Evolutionary conservation across 352 stramenopile species (phyloP), one percentile per base, ranked within the genome.

Genomic region (Globisporangium cederbergense): DNA sequence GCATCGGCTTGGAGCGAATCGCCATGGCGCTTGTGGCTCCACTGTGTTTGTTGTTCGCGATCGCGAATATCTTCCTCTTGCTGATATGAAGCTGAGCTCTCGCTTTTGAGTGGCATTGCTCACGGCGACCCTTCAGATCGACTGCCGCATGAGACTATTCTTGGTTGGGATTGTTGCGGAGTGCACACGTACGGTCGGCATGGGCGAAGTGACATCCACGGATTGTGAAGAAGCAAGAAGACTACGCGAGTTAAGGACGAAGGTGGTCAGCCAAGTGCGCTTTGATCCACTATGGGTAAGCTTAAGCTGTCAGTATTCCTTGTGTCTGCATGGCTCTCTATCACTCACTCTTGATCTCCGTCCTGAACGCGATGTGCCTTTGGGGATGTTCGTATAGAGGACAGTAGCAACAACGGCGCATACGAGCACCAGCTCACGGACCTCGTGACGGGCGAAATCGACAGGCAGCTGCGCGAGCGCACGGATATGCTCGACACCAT

Each of bases 371-470:
- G 4, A 14, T 47, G 42, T 47, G 14, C 18, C 6, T 6, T 25
- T 32, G 38, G 28, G 22, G 38, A 32, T 45, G 49, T 10, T 20
- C n/a, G 34, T 18, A n/a, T 38, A 70, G 74, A 49, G 22, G 76
- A 79, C 46, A 65, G 68, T 18, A 66, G 68, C n/a, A 49, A 8
- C 43, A 49, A 8, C 18, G 53, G 60, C 5, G 58, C 74, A 32
- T 75, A 73, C 43, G 65, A 75, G 42, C 76, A 88, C 43, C 78
- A 83, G 66, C 77, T 91, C 60, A 86, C 81, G 22, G 64, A 79
- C 40, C 74, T 91, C 66, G 78, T 90, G 56, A 77, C 76, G 55
- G 72, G 76, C 32, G 81, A 90, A 64, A 74, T 90, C 70, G 78
- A 88, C 58, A 74, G 69, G 14, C 81, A 90, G 52, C 73, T 91